phyloP scores from a whole-genome alignment of 2,329 filamentous ascomycete species.

The Trichoderma brevicompactum region DNA sequence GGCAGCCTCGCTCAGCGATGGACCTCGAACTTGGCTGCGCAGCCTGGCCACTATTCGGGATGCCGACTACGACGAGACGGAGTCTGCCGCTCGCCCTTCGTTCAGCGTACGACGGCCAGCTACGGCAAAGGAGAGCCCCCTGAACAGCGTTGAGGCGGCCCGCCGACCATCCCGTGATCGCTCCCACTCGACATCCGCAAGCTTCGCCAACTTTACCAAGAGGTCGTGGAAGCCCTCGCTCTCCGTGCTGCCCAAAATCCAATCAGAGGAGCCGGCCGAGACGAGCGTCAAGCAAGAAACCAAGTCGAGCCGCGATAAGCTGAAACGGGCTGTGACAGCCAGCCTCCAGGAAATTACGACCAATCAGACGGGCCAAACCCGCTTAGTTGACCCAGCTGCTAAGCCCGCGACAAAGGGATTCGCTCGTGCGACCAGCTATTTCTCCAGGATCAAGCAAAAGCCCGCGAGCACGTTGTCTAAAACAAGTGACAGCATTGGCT shows the following conservation, averaged over 20 bases:
- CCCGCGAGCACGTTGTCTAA: constrained; percentile 50
- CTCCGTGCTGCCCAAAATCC: constrained; percentile 52
- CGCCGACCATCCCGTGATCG: constrained; percentile 42
- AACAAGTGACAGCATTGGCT: constrained; percentile 44
- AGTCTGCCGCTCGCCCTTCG: not conserved
- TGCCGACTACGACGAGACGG: constrained; percentile 30
- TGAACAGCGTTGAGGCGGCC: constrained; percentile 32
- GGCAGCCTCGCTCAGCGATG: constrained; percentile 53
- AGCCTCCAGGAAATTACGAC: constrained; percentile 39
- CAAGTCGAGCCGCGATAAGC: constrained; percentile 35
- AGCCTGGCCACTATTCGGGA: constrained; percentile 48
- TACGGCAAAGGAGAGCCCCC: constrained; percentile 31
- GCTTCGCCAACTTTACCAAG: constrained; percentile 55
- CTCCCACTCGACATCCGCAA: constrained; percentile 48
- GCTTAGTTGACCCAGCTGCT: constrained; percentile 41
- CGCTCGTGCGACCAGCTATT: constrained; percentile 52
- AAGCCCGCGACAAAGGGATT: constrained; percentile 46
- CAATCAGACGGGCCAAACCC: constrained; percentile 34
- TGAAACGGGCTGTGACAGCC: constrained; percentile 37
- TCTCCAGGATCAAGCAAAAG: constrained; percentile 56
- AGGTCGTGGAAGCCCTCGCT: constrained; percentile 58
- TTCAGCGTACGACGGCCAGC: constrained; percentile 33
- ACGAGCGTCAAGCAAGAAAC: constrained; percentile 35
- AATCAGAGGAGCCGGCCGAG: constrained; percentile 36
- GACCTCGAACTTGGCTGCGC: constrained; percentile 58